phyloP scores from a whole-genome alignment of 2,329 filamentous ascomycete genomes.

The Ophiostoma ips region DNA sequence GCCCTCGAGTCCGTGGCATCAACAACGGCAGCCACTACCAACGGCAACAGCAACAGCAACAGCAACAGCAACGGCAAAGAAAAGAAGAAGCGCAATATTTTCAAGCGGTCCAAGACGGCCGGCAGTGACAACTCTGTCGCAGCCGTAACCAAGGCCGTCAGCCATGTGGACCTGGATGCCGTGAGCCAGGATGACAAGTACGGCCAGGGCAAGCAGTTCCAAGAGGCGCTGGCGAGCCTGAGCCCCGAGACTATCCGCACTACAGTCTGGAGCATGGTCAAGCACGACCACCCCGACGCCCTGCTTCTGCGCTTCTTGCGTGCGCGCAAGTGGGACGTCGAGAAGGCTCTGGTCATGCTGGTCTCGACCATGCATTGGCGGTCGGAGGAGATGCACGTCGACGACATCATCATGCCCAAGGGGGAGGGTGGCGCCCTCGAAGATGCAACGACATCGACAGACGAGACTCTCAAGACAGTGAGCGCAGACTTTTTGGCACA shows the following conservation, averaged over 20 bases:
- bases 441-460: slow-evolving; percentile 35
- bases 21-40: slow-evolving; percentile 14
- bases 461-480: slow-evolving; percentile 48
- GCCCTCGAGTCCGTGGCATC: slow-evolving; percentile 15
- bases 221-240: slow-evolving; percentile 63
- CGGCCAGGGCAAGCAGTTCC: slow-evolving; percentile 75
- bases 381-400: slow-evolving; percentile 67
- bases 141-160: neutral
- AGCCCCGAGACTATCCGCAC: slow-evolving; percentile 64
- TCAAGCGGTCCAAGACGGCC: slow-evolving; percentile 40
- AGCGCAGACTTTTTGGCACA: slow-evolving; percentile 71
- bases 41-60: slow-evolving; percentile 31
- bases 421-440: slow-evolving; percentile 59
- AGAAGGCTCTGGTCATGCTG: slow-evolving; percentile 87
- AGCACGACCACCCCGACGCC: slow-evolving; percentile 86
- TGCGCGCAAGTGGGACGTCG: slow-evolving; percentile 90
- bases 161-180: slow-evolving; percentile 8
- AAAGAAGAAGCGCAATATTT: slow-evolving; percentile 58
- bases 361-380: slow-evolving; percentile 92
- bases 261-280: slow-evolving; percentile 87
- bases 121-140: slow-evolving; percentile 6
- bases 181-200: slow-evolving; percentile 70
- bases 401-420: slow-evolving; percentile 69
- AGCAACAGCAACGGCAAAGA: slow-evolving; percentile 35
- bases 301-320: slow-evolving; percentile 69